Evolutionary conservation across 176 grass and related monocot genomes (phyloP).

Genomic region (Triticum monococcum): DNA sequence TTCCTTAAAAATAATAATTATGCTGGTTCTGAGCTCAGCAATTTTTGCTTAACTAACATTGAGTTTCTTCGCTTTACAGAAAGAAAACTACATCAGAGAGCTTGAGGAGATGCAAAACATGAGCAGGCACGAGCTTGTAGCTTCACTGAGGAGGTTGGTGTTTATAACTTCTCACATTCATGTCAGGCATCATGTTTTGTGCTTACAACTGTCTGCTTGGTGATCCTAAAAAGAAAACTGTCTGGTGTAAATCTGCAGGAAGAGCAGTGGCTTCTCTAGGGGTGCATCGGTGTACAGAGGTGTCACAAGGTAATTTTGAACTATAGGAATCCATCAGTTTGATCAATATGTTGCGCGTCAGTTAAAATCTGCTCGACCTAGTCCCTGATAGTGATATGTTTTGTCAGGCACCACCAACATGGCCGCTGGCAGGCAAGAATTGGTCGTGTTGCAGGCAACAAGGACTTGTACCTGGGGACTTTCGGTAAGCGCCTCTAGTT

Average conservation of each 20-base stretch:
- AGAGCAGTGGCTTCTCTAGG: slow-evolving; percentile 93
- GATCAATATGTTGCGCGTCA: slow-evolving; percentile 2
- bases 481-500: slow-evolving; percentile 54
- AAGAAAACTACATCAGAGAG: slow-evolving; percentile 64
- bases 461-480: slow-evolving; percentile 95
- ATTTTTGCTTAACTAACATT: slow-evolving; percentile 6
- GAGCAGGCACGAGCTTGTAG: slow-evolving; percentile 74
- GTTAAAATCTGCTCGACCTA: neutral
- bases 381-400: slow-evolving; percentile 3
- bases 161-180: neutral
- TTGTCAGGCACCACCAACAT: slow-evolving; percentile 86
- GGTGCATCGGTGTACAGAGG: slow-evolving; percentile 96
- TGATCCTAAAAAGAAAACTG: neutral
- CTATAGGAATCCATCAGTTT: neutral
- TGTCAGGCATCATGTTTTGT: slow-evolving; percentile 16
- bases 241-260: slow-evolving; percentile 48
- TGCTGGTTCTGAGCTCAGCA: neutral
- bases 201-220: neutral
- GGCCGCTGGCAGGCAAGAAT: slow-evolving; percentile 98
- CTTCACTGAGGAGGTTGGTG: slow-evolving; percentile 78
- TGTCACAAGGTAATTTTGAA: slow-evolving; percentile 71
- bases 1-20: neutral
- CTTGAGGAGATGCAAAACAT: slow-evolving; percentile 83
- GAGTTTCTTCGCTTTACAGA: slow-evolving; percentile 38
- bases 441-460: slow-evolving; percentile 93